Evolutionary conservation across 345 rosid species (phyloP), one percentile per base, ranked within the genome.

Genomic region (Punica granatum): DNA sequence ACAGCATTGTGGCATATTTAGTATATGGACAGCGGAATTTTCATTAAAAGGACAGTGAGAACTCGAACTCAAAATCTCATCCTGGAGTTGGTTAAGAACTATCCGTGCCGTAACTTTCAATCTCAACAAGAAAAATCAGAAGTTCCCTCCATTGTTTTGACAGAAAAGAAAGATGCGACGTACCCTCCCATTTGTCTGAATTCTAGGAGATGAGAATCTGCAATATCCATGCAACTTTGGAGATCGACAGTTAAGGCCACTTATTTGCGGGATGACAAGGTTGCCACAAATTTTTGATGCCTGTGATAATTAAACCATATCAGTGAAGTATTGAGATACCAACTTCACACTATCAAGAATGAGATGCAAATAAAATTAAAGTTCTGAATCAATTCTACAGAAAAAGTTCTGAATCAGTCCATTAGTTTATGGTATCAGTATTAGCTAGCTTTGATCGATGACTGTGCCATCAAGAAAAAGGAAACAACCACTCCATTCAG

Each of bases 181-280:
- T 75, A 86, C 88, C 77, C 43, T 74, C 42, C 61, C 65, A 64
- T 61, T 26, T 21, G 65, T 43, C 16, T 64, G 60, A 71, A 53
- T 63, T 69, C 65, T 68, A 56, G 81, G 67, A n/a, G 76, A 65
- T 54, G 72, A 67, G 46, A 63, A 63, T 28, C 64, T 60, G 56
- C 30, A 49, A 44, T 19, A 73, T 67, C 58, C 68, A 65, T 60
- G 63, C 72, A 75, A 61, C 25, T 67, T 75, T 39, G 12, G 67
- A 46, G 77, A 75, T 26, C 75, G 70, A 69, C 56, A 19, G 7
- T 41, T 37, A 16, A 36, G 49, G 61, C 60, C 25, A 19, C 48
- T 1, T 54, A 64, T 68, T 64, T 63, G 63, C 30, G 67, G 65
- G 16, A 73, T 80, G 69, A 65, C 48, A 71, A 67, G 12, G 36